Evolutionary conservation across 192 early-diverging fungal genomes (phyloP).

Genomic region (Chytriomyces hyalinus): DNA sequence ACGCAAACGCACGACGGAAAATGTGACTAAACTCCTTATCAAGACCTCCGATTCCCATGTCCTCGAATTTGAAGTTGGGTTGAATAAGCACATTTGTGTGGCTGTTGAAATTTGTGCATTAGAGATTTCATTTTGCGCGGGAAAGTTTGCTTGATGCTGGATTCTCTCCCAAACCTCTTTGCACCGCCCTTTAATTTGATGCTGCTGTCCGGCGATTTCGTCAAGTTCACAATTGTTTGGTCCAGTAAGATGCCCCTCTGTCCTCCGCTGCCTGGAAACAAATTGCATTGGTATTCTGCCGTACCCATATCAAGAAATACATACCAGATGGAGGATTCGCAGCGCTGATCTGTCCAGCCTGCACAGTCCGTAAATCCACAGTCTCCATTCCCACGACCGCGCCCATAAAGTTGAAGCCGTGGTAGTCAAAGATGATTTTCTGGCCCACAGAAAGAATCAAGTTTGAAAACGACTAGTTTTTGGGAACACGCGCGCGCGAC

Average conservation of each 20-base stretch:
- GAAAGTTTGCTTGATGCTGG: too few relatives aligned
- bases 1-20: slow-evolving; percentile 96
- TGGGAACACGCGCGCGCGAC: slow-evolving; percentile 23
- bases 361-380: slow-evolving; percentile 62
- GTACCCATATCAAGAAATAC: background rate
- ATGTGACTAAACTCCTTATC: slow-evolving; percentile 93
- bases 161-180: slow-evolving; percentile 51
- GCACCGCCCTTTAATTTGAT: slow-evolving; percentile 75
- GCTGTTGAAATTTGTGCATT: background rate
- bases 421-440: slow-evolving; percentile 79
- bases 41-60: slow-evolving; percentile 97
- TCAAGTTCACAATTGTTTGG: slow-evolving; percentile 72
- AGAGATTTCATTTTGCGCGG: slow-evolving; percentile 25
- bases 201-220: slow-evolving; percentile 72
- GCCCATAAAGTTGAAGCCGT: slow-evolving; percentile 69
- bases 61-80: slow-evolving; percentile 95
- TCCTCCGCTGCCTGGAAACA: background rate
- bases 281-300: background rate
- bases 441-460: slow-evolving; percentile 85
- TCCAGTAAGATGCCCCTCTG: slow-evolving; percentile 76
- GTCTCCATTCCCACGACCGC: slow-evolving; percentile 56
- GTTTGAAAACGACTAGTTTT: slow-evolving; percentile 67
- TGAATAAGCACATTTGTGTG: slow-evolving; percentile 73
- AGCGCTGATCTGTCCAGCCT: slow-evolving; percentile 26
- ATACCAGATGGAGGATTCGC: slow-evolving; percentile 4